Evolutionary conservation across 1,139 yeast genomes (phyloP).

Genomic region (Tardiomyces depauwii): DNA sequence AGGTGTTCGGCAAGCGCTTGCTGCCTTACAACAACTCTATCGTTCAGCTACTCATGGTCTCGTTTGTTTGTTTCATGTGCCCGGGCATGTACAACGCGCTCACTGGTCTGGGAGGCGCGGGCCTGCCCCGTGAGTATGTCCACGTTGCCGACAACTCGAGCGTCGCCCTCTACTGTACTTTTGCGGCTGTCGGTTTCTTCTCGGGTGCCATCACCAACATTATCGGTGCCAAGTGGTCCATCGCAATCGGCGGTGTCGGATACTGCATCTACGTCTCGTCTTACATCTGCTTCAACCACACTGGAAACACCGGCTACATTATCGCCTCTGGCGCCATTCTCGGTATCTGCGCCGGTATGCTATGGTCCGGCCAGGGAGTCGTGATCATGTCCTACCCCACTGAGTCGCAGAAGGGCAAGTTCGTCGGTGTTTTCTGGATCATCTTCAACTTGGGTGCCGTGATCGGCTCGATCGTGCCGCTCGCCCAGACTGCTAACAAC

Average conservation of each 20-base stretch:
- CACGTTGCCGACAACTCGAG: constrained; percentile 38
- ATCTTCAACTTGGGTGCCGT: constrained; percentile 57
- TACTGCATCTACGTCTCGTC: constrained; percentile 46
- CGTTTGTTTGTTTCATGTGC: constrained; percentile 22
- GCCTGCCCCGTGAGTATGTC: constrained; percentile 26
- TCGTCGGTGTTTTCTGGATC: constrained; percentile 46
- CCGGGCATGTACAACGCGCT: constrained; percentile 47
- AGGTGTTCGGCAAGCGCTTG: constrained; percentile 8
- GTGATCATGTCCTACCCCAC: constrained; percentile 48
- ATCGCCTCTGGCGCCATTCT: constrained; percentile 49
- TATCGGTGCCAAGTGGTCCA: constrained; percentile 38
- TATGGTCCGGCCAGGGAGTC: constrained; percentile 55
- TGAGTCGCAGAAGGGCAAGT: constrained; percentile 44
- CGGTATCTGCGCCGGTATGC: constrained; percentile 45
- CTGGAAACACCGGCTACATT: constrained; percentile 40
- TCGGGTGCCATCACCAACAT: constrained; percentile 49
- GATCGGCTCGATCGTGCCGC: constrained; percentile 45
- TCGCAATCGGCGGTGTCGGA: constrained; percentile 45
- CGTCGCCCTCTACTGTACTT: constrained; percentile 45
- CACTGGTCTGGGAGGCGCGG: constrained; percentile 42
- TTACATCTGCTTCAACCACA: constrained; percentile 38
- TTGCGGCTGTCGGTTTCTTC: constrained; percentile 45
- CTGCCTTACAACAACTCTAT: constrained; percentile 12
- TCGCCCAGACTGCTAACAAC: constrained; percentile 37
- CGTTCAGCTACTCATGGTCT: constrained; percentile 19